Base-by-base conservation (phyloP, 257 asterid genomes). In the Solanum paucissectum region DNA sequence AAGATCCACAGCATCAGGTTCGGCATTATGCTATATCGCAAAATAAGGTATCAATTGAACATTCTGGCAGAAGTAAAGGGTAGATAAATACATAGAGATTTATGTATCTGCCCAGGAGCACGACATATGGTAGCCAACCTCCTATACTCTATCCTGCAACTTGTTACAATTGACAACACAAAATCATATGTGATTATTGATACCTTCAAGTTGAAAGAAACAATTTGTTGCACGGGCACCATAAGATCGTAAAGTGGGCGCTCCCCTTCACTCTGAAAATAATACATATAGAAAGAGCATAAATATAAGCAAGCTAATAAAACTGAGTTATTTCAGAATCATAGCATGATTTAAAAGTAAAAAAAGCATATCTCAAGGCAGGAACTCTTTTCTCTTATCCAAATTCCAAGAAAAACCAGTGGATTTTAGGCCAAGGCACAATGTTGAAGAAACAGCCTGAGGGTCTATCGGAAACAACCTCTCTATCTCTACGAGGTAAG, bases 171-270 rank as follows among this genome's bases (percentile, higher is more conserved):
- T 29, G 11, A 46, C 40, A 81, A 81, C 69, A 81, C 13, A 49
- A 27, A 81, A 18, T 46, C 29, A 18, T 52, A 58, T 75, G 75
- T 84, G 69, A 66, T 25, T 18, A 25, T 79, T 33, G 81, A 83
- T 90, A 95, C 99, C 99, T 93, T 93, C 99, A 97, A 95, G 88
- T 97, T 97, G 88, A 97, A 97, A 55, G 95, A 94, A 87, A 94
- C 98, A 90, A 97, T 93, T 91, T 95, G 98, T 90, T 92, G 95
- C 75, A 95, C 99, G 82, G 95, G 95, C 90, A 92, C 95, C 96
- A 95, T 95, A 34, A 97, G 88, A 88, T 97, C 99, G 60, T 96
- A 96, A 6, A 92, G 86, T 73, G 92, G 83, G 71, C 89, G 93
- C 66, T 95, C 93, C 75, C 94, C 98, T 69, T 94, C 96, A 83